Base-by-base conservation (phyloP, 2,329 filamentous ascomycete genomes). In the Botrytis porri region DNA sequence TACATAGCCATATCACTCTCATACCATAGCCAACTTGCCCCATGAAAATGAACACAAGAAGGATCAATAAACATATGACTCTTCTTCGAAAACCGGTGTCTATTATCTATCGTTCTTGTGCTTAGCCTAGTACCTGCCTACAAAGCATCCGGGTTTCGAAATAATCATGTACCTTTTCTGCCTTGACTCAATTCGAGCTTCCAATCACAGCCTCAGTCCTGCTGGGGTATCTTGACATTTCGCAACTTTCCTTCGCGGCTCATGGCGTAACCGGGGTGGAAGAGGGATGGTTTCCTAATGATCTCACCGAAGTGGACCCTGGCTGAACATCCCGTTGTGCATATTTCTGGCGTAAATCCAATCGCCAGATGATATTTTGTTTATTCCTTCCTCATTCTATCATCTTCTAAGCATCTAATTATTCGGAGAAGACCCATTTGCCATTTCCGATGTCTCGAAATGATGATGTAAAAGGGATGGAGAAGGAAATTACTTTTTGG, bases 61-160 rank as follows among this genome's bases (percentile, higher is more conserved):
- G 70, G 70, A 72, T 72, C 70, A 72, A 43, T 72, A 72, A 72
- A 72, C 61, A 51, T 66, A 71, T 72, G 70, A 72, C 70, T 72
- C 70, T 60, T 71, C 7, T 45, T 22, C 25, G 22, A 59, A 54
- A 54, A 37, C 69, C 32, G 35, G 9, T 43, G 57, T 62, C 37
- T 64, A 63, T 43, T 48, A 14, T 43, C 35, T 60, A 14, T 37
- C 45, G 16, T 57, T 57, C 51, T 57, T 57, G n/a, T 57, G n/a
- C 51, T 57, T 29, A 57, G 51, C 51, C 51, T n/a, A 29, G 7
- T 70, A 10, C 39, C 45, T 69, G 54, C 39, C 54, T 69, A 37
- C 37, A 10, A 25, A 43, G 51, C 37, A 32, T 29, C 25, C 64
- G 18, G 64, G 65, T 25, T 67, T 61, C 29, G 43, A 45, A 35